Conservation (phyloP, 306 rosid genomes). For the Sechiopsis laciniata region DNA sequence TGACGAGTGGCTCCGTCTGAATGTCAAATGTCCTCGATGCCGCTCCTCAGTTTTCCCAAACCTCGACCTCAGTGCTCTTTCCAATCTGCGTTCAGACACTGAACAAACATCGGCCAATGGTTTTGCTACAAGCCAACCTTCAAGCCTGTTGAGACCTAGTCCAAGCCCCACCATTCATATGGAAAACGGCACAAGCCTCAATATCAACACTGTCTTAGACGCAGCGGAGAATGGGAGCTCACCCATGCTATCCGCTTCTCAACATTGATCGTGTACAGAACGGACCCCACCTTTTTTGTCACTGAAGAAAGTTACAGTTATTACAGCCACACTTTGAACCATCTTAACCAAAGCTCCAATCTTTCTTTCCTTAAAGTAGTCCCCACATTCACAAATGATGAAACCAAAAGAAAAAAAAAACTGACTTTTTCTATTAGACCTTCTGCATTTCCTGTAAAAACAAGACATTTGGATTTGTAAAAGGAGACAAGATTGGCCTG, state of each 20-base stretch:
- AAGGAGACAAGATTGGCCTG: background rate
- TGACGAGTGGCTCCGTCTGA: slow-evolving; percentile 96
- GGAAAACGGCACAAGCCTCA: background rate
- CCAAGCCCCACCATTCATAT: slow-evolving; percentile 52
- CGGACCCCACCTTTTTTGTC: slow-evolving; percentile 31
- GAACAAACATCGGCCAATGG: slow-evolving; percentile 65
- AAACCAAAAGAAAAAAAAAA: background rate
- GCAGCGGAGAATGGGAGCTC: slow-evolving; percentile 51
- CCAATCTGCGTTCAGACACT: slow-evolving; percentile 76
- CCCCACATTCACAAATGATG: background rate
- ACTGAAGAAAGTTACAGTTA: slow-evolving; percentile 8
- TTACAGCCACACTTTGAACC: slow-evolving; percentile 29
- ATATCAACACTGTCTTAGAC: slow-evolving; percentile 35
- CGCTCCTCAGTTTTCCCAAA: slow-evolving; percentile 98
- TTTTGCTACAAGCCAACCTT: slow-evolving; percentile 63
- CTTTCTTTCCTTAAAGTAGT: background rate
- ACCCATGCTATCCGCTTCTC: slow-evolving; percentile 23
- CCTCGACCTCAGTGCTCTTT: slow-evolving; percentile 95
- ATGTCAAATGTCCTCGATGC: slow-evolving; percentile 97
- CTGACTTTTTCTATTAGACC: slow-evolving; percentile 1
- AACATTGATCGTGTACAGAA: slow-evolving; percentile 30
- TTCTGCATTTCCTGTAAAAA: background rate
- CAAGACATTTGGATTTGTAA: background rate
- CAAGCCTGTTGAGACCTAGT: slow-evolving; percentile 66
- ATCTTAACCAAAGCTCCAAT: slow-evolving; percentile 23